These are phyloP conservation scores for Rhodotorula sp. DNA, from an alignment of 1,284 basidiomycete species.

Conservation along the genomic window DNA sequence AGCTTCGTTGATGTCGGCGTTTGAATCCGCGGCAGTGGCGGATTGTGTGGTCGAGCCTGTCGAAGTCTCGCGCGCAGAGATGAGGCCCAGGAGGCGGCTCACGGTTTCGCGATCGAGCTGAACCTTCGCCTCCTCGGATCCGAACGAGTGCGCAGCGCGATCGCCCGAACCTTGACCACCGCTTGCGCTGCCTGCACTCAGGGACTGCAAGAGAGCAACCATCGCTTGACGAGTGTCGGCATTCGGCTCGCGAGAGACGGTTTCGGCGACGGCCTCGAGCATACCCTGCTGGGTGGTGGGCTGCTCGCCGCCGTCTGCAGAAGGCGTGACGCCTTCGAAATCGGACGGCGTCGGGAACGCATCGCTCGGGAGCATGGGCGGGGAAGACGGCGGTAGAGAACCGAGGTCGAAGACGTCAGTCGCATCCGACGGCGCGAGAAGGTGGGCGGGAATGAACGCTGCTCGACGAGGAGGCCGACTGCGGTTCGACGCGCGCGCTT, in stretches of 20 bases:
- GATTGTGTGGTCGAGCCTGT: background rate
- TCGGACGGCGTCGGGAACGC: conserved; percentile 38
- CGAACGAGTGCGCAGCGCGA: conserved; percentile 1
- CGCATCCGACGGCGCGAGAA: conserved; percentile 24
- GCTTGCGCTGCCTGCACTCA: background rate
- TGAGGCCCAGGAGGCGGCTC: conserved; percentile 28
- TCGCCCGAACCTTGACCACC: background rate
- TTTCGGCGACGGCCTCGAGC: conserved; percentile 25
- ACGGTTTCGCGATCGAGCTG: conserved; percentile 36
- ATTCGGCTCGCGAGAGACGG: conserved; percentile 28
- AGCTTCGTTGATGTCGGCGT: background rate
- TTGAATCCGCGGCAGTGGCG: background rate
- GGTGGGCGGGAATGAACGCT: conserved; percentile 25
- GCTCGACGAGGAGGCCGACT: conserved; percentile 6
- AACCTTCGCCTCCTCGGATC: conserved; percentile 12
- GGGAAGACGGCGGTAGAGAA: conserved; percentile 37
- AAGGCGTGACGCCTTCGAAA: conserved; percentile 35
- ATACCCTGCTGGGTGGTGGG: background rate
- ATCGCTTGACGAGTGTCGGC: conserved; percentile 22
- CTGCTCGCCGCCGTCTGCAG: conserved; percentile 31
- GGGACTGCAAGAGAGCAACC: conserved; percentile 23
- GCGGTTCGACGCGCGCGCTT: background rate
- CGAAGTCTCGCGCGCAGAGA: conserved; percentile 21
- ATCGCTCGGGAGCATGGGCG: conserved; percentile 36
- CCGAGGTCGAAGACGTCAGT: conserved; percentile 32